Percentiles rank a stretch among this genome's conserved stretches.
Evolutionary conservation across 192 early-diverging fungal genomes (phyloP).

Genomic region (Coemansia sp.): DNA sequence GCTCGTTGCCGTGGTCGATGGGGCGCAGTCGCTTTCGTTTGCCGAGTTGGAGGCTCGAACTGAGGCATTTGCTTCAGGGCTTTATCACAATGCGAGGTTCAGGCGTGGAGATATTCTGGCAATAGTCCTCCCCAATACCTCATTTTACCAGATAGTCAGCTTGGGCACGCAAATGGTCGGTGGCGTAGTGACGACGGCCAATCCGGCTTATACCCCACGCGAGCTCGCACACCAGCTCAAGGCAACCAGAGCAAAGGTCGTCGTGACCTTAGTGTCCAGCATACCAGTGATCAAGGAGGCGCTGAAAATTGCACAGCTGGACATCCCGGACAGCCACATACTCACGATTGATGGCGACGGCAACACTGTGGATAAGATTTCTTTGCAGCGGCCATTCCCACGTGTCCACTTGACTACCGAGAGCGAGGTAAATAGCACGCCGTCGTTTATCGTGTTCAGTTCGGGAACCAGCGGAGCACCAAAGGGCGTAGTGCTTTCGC

Average conservation of each 20-base stretch:
- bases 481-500: constrained; percentile 84
- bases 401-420: constrained; percentile 33
- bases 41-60: constrained; percentile 29
- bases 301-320: constrained; percentile 19
- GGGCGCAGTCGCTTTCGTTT: constrained; percentile 26
- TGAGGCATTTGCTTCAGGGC: constrained; percentile 42
- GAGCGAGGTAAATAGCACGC: constrained; percentile 23
- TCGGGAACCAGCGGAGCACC: constrained; percentile 61
- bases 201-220: constrained; percentile 77
- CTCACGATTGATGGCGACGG: constrained; percentile 29
- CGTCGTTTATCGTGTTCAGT: constrained; percentile 52
- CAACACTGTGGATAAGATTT: constrained; percentile 17
- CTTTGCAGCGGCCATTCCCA: constrained; percentile 28
- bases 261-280: constrained; percentile 60
- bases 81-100: constrained; percentile 57
- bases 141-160: constrained; percentile 63
- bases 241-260: constrained; percentile 64
- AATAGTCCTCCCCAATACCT: constrained; percentile 70
- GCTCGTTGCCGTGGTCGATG: constrained; percentile 26
- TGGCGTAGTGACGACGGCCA: constrained; percentile 72
- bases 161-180: constrained; percentile 67
- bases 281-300: constrained; percentile 34
- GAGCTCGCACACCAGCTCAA: constrained; percentile 80
- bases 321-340: constrained; percentile 33
- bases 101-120: constrained; percentile 70